Evolutionary conservation across 2,329 filamentous ascomycete genomes (phyloP).

Genomic region (Aschersonia sp.): DNA sequence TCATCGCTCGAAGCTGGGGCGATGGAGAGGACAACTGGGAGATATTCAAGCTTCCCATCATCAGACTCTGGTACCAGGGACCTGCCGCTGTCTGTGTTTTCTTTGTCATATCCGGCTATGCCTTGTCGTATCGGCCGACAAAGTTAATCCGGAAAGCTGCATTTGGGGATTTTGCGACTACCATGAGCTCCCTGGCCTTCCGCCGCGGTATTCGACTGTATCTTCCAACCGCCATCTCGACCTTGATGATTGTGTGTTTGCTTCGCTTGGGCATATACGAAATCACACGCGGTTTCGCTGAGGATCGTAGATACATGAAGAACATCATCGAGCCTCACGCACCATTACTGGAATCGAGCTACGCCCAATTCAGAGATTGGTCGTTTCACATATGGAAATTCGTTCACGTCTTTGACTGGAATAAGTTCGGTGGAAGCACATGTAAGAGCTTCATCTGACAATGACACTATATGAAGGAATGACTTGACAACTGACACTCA

Average conservation of each 20-base stretch:
- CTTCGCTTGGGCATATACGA: slow-evolving; percentile 32
- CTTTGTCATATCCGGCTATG: slow-evolving; percentile 49
- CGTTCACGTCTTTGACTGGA: slow-evolving; percentile 36
- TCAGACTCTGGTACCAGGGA: slow-evolving; percentile 38
- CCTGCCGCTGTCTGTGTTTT: slow-evolving; percentile 45
- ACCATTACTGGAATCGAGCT: slow-evolving; percentile 18
- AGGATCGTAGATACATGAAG: slow-evolving; percentile 25
- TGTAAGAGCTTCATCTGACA: slow-evolving; percentile 13
- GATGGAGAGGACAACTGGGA: slow-evolving; percentile 26
- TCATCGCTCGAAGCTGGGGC: slow-evolving; percentile 35
- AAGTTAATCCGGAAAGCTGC: slow-evolving; percentile 25
- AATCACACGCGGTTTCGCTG: slow-evolving; percentile 29
- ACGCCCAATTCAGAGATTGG: slow-evolving; percentile 31
- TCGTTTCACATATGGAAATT: slow-evolving; percentile 31
- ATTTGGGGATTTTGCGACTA: slow-evolving; percentile 23
- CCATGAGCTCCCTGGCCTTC: slow-evolving; percentile 35
- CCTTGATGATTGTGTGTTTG: slow-evolving; percentile 28
- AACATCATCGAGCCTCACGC: slow-evolving; percentile 36
- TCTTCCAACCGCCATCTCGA: slow-evolving; percentile 34
- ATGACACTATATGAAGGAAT: no score
- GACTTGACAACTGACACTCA: no score
- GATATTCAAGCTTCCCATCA: slow-evolving; percentile 35
- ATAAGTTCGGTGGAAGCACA: slow-evolving; percentile 29
- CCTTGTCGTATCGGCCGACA: slow-evolving; percentile 38
- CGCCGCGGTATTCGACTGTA: slow-evolving; percentile 37